phyloP scores from a whole-genome alignment of 1,139 yeast species.

The Magnusiomyces ingens region DNA sequence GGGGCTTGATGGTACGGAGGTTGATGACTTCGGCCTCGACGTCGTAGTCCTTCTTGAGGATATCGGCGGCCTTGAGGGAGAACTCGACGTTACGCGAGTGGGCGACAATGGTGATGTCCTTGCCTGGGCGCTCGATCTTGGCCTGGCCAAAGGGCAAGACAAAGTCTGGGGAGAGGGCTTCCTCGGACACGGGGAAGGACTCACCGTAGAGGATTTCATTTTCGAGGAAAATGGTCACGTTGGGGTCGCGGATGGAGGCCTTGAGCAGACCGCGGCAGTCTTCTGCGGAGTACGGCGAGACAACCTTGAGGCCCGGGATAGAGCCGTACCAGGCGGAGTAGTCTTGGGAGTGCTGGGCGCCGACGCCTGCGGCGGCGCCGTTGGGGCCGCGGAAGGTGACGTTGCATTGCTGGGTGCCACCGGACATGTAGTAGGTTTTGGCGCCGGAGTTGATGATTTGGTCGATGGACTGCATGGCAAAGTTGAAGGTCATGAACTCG shows the following conservation, averaged over 20 bases:
- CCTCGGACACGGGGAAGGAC: constrained; percentile 82
- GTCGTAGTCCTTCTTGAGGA: constrained; percentile 74
- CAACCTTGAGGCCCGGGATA: constrained; percentile 94
- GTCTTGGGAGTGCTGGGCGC: constrained; percentile 98
- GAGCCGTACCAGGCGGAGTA: constrained; percentile 97
- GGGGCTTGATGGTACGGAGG: constrained; percentile 94
- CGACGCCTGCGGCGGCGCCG: constrained; percentile 99
- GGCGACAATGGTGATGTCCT: constrained; percentile 81
- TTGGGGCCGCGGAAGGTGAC: constrained; percentile 98
- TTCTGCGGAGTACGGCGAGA: constrained; percentile 90
- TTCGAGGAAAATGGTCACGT: constrained; percentile 93
- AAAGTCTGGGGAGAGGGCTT: constrained; percentile 80
- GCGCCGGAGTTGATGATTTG: constrained; percentile 98
- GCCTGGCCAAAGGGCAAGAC: constrained; percentile 93
- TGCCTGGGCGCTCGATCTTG: constrained; percentile 87
- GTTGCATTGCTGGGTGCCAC: constrained; percentile 96
- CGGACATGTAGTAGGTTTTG: constrained; percentile 97
- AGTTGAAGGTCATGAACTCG: constrained; percentile 98
- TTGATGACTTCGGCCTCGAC: constrained; percentile 90
- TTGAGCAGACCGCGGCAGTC: constrained; percentile 94
- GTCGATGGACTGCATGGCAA: constrained; percentile 99
- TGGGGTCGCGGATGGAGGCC: constrained; percentile 97
- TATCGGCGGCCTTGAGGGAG: constrained; percentile 85
- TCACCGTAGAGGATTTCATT: constrained; percentile 95
- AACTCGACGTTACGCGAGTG: constrained; percentile 87